phyloP scores from a whole-genome alignment of 1,139 yeast species.

The Nakaseomyces glabratus region DNA sequence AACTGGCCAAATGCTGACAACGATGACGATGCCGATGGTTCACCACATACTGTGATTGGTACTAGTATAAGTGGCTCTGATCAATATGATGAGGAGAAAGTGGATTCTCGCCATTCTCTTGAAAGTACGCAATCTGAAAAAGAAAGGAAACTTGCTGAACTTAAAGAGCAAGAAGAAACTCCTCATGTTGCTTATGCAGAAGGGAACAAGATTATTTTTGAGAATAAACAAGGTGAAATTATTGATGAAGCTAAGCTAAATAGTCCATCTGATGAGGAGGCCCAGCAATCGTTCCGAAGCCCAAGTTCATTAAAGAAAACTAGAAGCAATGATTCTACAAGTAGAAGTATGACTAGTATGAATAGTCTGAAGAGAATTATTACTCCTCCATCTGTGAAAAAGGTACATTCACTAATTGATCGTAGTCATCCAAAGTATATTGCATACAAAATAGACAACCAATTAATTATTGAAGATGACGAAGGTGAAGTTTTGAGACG shows the following conservation, averaged over 20 bases:
- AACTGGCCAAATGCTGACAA: slow-evolving; percentile 1
- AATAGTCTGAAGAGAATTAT: slow-evolving; percentile 16
- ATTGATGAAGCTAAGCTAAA: slow-evolving; percentile 36
- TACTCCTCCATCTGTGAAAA: slow-evolving; percentile 13
- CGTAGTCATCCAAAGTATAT: slow-evolving; percentile 32
- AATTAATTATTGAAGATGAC: slow-evolving; percentile 75
- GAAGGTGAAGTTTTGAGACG: slow-evolving; percentile 88
- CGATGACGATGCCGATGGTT: slow-evolving; percentile 4
- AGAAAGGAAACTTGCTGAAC: slow-evolving; percentile 10
- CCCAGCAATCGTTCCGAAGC: slow-evolving; percentile 11
- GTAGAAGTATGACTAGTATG: slow-evolving; percentile 11
- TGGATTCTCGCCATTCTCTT: slow-evolving; percentile 7
- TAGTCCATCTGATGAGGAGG: slow-evolving; percentile 22
- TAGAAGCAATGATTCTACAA: slow-evolving; percentile 18
- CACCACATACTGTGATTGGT: slow-evolving; percentile 2
- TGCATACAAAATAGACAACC: slow-evolving; percentile 60
- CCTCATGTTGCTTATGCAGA: slow-evolving; percentile 55
- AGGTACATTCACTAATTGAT: slow-evolving; percentile 8
- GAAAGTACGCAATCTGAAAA: slow-evolving; percentile 9
- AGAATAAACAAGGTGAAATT: slow-evolving; percentile 76
- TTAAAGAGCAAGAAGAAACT: slow-evolving; percentile 17
- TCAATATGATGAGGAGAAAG: slow-evolving; percentile 9
- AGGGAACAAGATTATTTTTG: slow-evolving; percentile 61
- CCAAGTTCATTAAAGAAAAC: slow-evolving; percentile 10
- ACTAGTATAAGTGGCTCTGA: slow-evolving; percentile 5